Conservation (phyloP, 1,139 yeast genomes). For the Pichia sp. region DNA sequence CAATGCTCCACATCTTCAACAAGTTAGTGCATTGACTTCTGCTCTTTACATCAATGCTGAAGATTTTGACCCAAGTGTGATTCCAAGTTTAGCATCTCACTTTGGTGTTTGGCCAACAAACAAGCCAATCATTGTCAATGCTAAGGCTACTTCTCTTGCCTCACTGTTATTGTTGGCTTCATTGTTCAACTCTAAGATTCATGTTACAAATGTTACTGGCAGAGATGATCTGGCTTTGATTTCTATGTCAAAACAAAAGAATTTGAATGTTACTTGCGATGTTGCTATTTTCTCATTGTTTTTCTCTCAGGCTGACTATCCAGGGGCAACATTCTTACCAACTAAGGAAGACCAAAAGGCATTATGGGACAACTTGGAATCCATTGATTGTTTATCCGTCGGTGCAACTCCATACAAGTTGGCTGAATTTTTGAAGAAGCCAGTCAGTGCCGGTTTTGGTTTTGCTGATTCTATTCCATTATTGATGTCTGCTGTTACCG, state of each 20-base stretch:
- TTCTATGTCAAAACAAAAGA: slow-evolving; percentile 79
- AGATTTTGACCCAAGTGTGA: slow-evolving; percentile 62
- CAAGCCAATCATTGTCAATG: slow-evolving; percentile 90
- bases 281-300: slow-evolving; percentile 79
- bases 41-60: slow-evolving; percentile 79
- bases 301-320: slow-evolving; percentile 66
- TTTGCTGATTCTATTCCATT: slow-evolving; percentile 77
- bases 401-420: slow-evolving; percentile 75
- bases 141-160: slow-evolving; percentile 86
- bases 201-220: slow-evolving; percentile 80
- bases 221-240: slow-evolving; percentile 81
- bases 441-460: slow-evolving; percentile 69
- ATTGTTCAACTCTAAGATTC: slow-evolving; percentile 79
- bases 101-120: slow-evolving; percentile 78
- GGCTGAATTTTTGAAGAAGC: slow-evolving; percentile 59
- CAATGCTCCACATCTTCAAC: slow-evolving; percentile 60
- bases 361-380: slow-evolving; percentile 70
- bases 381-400: slow-evolving; percentile 82
- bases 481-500: slow-evolving; percentile 73
- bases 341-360: slow-evolving; percentile 74
- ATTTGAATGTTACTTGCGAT: slow-evolving; percentile 83
- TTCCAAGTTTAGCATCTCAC: slow-evolving; percentile 73
- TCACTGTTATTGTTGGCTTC: slow-evolving; percentile 87
- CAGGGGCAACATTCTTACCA: slow-evolving; percentile 71
- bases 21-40: slow-evolving; percentile 65